Conservation (phyloP, 2,329 filamentous ascomycete genomes). For the Phyllosticta paracitricarpa region DNA sequence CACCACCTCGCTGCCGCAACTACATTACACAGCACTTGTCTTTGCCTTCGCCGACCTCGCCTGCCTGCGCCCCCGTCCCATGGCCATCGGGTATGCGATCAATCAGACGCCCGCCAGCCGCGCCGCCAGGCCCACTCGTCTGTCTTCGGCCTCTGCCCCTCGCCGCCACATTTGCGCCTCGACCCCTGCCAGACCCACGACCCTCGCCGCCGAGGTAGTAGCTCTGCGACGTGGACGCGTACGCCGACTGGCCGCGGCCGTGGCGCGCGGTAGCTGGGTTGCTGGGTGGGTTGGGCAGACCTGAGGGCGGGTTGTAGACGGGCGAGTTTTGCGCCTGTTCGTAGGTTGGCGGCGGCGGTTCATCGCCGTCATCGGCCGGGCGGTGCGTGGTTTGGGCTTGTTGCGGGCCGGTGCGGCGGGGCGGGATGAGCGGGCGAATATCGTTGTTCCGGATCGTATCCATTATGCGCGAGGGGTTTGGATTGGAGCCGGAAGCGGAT, state of each 20-base stretch:
- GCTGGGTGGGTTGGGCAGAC: constrained; percentile 29
- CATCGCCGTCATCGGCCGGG: constrained; percentile 31
- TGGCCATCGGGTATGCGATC: constrained; percentile 1
- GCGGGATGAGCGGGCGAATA: constrained; percentile 36
- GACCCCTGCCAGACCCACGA: neutral
- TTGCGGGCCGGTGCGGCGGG: constrained; percentile 23
- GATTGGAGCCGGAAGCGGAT: constrained; percentile 14
- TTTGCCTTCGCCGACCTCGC: constrained; percentile 11
- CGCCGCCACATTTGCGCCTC: neutral
- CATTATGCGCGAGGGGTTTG: constrained; percentile 18
- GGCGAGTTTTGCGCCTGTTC: constrained; percentile 47
- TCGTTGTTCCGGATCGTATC: constrained; percentile 21
- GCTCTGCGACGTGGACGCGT: constrained; percentile 7
- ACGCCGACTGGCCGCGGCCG: constrained; percentile 12
- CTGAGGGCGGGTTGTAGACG: constrained; percentile 8
- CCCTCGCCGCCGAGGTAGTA: constrained; percentile 9
- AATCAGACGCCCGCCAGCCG: neutral
- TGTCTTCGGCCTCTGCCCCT: neutral
- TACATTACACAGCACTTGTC: constrained; percentile 15
- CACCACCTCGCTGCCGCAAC: neutral
- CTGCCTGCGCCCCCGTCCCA: constrained; percentile 1
- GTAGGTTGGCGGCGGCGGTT: constrained; percentile 54
- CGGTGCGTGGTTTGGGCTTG: constrained; percentile 12
- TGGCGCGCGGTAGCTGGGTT: constrained; percentile 25
- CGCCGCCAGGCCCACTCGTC: neutral